These are phyloP conservation scores for Gleditsia sinensis DNA, from an alignment of 306 rosid genomes.

Conservation along the genomic window DNA sequence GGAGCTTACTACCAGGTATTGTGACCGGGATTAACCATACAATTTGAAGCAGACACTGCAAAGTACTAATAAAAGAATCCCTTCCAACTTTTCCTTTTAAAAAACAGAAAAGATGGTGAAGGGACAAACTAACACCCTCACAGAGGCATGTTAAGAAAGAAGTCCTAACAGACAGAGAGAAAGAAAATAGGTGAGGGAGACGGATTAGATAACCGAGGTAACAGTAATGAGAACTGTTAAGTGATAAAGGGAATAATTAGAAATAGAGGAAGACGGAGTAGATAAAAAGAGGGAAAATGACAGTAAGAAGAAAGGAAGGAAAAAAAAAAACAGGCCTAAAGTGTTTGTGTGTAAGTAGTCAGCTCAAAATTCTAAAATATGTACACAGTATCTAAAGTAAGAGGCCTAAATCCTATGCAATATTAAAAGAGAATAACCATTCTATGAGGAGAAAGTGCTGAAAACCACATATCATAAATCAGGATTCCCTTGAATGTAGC, in stretches of 20 bases:
- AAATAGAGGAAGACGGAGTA: neutral
- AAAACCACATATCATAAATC: slow-evolving; percentile 27
- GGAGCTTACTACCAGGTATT: slow-evolving; percentile 18
- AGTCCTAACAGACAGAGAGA: slow-evolving; percentile 18
- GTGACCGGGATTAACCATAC: slow-evolving; percentile 37
- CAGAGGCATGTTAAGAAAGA: slow-evolving; percentile 37
- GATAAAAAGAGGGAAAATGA: neutral
- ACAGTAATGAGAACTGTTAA: neutral
- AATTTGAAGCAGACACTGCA: slow-evolving; percentile 35
- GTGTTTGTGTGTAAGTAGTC: slow-evolving; percentile 4
- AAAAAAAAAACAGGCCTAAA: slow-evolving; percentile 32
- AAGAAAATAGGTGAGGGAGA: too few species aligned
- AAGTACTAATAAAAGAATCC: slow-evolving; percentile 37
- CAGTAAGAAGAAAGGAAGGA: neutral
- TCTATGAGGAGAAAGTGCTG: slow-evolving; percentile 23
- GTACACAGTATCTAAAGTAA: slow-evolving; percentile 26
- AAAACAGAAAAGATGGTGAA: slow-evolving; percentile 62
- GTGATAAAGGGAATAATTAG: neutral
- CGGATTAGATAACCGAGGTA: neutral
- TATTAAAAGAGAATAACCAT: slow-evolving; percentile 29
- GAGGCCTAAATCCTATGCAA: slow-evolving; percentile 29
- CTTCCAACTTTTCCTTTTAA: slow-evolving; percentile 66
- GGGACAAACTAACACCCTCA: slow-evolving; percentile 35
- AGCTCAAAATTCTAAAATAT: slow-evolving; percentile 38
- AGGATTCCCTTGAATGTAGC: slow-evolving; percentile 19